These are phyloP conservation scores for Moesziomyces parantarcticus DNA, from an alignment of 1,284 basidiomycete species.

Conservation along the genomic window DNA sequence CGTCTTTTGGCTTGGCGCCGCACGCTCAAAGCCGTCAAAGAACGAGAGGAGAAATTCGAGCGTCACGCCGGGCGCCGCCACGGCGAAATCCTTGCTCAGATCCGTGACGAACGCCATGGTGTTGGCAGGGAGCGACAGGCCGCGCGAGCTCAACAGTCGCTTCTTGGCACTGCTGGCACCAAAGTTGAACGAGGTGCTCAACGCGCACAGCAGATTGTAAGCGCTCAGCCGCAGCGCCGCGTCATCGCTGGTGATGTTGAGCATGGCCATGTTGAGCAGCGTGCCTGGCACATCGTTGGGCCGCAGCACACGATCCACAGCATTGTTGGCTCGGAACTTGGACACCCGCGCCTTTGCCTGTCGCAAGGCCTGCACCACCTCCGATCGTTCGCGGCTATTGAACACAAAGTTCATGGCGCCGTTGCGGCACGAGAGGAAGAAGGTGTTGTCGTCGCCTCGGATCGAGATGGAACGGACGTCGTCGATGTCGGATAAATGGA, in stretches of 20 bases:
- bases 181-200: conserved; percentile 65
- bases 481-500: conserved; percentile 64
- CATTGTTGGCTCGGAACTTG: conserved; percentile 50
- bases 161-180: conserved; percentile 58
- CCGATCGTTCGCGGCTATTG: conserved; percentile 57
- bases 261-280: conserved; percentile 65
- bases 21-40: conserved; percentile 62
- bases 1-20: conserved; percentile 58
- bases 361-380: conserved; percentile 61
- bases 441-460: conserved; percentile 65
- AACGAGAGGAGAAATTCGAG: conserved; percentile 64
- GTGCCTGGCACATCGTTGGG: conserved; percentile 64
- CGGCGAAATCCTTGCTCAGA: conserved; percentile 62
- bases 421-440: conserved; percentile 61
- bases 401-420: conserved; percentile 62
- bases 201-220: conserved; percentile 63
- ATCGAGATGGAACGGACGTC: conserved; percentile 60
- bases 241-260: conserved; percentile 63
- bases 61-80: conserved; percentile 60
- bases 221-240: conserved; percentile 54
- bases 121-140: conserved; percentile 61
- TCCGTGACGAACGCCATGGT: conserved; percentile 61
- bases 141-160: conserved; percentile 55
- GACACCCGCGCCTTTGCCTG: conserved; percentile 62
- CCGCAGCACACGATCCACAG: conserved; percentile 53